Percentiles rank a stretch among this genome's conserved stretches.
Evolutionary conservation across 306 rosid species (phyloP).

Genomic region (Cucumis hystrix): DNA sequence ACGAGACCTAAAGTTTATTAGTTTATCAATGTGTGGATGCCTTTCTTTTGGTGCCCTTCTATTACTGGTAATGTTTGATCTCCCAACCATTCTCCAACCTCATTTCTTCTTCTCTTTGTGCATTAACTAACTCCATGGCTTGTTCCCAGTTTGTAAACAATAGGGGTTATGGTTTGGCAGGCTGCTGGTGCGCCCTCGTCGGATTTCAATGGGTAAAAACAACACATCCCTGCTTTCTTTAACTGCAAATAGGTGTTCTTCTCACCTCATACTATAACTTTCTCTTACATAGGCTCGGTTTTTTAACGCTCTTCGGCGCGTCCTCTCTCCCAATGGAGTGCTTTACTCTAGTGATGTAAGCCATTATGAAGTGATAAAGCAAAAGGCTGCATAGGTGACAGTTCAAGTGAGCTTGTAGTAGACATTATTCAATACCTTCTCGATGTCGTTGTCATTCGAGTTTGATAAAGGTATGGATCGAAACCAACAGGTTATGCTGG

Average conservation of each 20-base stretch:
- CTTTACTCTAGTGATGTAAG: conserved; percentile 12
- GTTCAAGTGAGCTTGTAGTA: neutral
- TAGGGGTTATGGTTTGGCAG: conserved; percentile 54
- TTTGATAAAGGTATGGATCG: neutral
- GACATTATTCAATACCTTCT: neutral
- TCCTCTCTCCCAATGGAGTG: conserved; percentile 20
- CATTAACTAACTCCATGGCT: neutral
- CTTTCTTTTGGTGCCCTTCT: conserved; percentile 42
- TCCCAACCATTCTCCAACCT: neutral
- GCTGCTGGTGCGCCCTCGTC: conserved; percentile 62
- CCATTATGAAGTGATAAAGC: conserved; percentile 4
- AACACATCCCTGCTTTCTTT: conserved; percentile 4
- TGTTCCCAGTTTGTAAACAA: conserved; percentile 40
- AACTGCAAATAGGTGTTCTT: neutral
- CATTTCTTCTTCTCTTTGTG: neutral
- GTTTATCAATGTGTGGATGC: conserved; percentile 77
- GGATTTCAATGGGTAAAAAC: conserved; percentile 78
- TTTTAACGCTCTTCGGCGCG: conserved; percentile 13
- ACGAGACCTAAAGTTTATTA: conserved; percentile 63
- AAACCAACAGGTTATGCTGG: neutral
- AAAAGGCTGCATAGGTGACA: conserved; percentile 15
- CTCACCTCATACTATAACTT: neutral
- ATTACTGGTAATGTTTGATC: conserved; percentile 29
- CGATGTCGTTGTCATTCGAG: neutral
- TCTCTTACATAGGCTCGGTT: conserved; percentile 16